Percentiles rank a stretch among this genome's conserved stretches.
phyloP scores from a whole-genome alignment of 257 asterid genomes.

The Verbena officinalis region DNA sequence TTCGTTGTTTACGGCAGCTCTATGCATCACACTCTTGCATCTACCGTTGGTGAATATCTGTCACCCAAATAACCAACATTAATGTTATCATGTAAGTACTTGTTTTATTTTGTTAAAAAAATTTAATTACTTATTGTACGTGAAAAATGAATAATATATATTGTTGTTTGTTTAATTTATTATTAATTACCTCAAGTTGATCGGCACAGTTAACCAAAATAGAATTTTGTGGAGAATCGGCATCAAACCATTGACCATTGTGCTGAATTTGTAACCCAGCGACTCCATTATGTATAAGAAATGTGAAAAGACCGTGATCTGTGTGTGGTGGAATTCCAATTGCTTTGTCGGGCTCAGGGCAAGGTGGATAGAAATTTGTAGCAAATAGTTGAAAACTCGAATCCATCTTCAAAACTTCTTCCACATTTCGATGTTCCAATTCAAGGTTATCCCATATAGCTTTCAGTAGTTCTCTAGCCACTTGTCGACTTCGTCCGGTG shows the following conservation, averaged over 20 bases:
- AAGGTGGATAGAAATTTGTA: constrained; percentile 43
- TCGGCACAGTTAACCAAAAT: constrained; percentile 43
- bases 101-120: no score
- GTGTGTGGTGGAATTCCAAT: constrained; percentile 51
- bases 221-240: constrained; percentile 33
- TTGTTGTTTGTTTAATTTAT: not conserved
- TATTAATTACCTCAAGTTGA: constrained; percentile 30
- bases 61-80: not conserved
- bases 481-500: not conserved
- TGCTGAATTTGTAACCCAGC: constrained; percentile 45
- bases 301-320: constrained; percentile 45
- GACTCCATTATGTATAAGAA: constrained; percentile 39
- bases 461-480: not conserved
- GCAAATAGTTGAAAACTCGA: constrained; percentile 42
- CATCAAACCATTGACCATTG: constrained; percentile 40
- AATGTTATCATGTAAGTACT: not conserved
- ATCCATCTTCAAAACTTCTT: constrained; percentile 32
- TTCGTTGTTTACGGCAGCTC: constrained; percentile 44
- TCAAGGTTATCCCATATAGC: constrained; percentile 26
- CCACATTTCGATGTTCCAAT: constrained; percentile 22
- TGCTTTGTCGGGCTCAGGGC: constrained; percentile 51
- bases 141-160: not conserved
- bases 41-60: constrained; percentile 45
- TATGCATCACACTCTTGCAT: constrained; percentile 46
- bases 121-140: no score